phyloP scores from a whole-genome alignment of 139 green algal genomes.

The Picocystis salinarum region DNA sequence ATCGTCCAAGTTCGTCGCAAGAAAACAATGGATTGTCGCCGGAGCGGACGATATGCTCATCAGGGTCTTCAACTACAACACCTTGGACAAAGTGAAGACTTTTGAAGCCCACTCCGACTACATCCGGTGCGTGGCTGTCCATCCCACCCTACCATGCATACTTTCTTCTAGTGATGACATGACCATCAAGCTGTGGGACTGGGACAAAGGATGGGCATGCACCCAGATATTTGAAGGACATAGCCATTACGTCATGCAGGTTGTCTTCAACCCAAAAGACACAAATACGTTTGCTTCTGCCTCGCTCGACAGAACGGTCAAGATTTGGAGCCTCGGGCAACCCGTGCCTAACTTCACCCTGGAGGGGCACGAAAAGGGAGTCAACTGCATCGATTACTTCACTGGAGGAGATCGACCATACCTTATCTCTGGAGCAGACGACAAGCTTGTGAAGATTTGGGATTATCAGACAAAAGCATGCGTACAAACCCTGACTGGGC shows the following conservation, averaged over 20 bases:
- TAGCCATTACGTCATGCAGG: conserved; percentile 96
- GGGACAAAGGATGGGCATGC: conserved; percentile 77
- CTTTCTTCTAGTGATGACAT: conserved; percentile 94
- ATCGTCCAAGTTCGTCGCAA: conserved; percentile 82
- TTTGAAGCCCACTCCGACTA: conserved; percentile 98
- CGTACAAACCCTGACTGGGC: conserved; percentile 84
- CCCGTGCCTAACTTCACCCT: conserved; percentile 92
- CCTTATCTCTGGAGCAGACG: conserved; percentile 87
- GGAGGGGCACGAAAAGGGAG: conserved; percentile 95
- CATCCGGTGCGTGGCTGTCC: conserved; percentile 82
- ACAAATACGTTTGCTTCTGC: conserved; percentile 96
- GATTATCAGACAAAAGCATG: conserved; percentile 99
- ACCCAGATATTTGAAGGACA: conserved; percentile 95
- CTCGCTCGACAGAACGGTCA: conserved; percentile 89
- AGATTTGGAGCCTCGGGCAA: conserved; percentile 88
- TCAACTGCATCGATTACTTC: conserved; percentile 98
- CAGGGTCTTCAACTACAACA: conserved; percentile 99
- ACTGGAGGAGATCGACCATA: conserved; percentile 84
- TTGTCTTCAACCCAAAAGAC: conserved; percentile 97
- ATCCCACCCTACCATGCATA: conserved; percentile 79
- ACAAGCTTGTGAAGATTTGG: conserved; percentile 82
- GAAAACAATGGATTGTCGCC: conserved; percentile 92
- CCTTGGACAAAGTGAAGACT: conserved; percentile 85
- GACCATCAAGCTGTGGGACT: conserved; percentile 99
- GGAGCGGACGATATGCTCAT: conserved; percentile 95